phyloP scores from a whole-genome alignment of 129 eudicot species.

The Rutidosis leptorrhynchoides region DNA sequence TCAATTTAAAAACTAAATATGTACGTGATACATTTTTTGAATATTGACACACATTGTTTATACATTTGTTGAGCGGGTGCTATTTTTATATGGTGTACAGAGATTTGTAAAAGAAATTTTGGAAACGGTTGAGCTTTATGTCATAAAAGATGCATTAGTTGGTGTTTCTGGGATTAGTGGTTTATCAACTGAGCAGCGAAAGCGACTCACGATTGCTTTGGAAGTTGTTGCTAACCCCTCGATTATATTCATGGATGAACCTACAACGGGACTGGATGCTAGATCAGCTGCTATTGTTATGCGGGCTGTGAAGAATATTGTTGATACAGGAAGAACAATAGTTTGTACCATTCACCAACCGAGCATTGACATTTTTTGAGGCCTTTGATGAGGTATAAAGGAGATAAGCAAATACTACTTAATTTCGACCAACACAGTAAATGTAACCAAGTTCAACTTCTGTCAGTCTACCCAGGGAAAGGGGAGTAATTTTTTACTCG shows the following conservation, averaged over 20 bases:
- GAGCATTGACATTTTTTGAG: slow-evolving; percentile 44
- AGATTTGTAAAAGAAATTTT: slow-evolving; percentile 26
- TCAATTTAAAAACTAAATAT: slow-evolving; percentile 56
- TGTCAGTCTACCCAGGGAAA: too few species aligned
- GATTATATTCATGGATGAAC: slow-evolving; percentile 45
- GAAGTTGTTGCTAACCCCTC: slow-evolving; percentile 50
- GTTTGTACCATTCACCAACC: slow-evolving; percentile 48
- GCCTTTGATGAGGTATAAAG: slow-evolving; percentile 51
- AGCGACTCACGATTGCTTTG: slow-evolving; percentile 43
- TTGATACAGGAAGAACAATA: slow-evolving; percentile 39
- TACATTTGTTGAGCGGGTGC: not conserved
- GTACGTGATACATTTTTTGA: slow-evolving; percentile 34
- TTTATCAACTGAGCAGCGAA: slow-evolving; percentile 41
- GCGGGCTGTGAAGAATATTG: slow-evolving; percentile 40
- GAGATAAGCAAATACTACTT: too few species aligned
- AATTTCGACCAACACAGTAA: too few species aligned
- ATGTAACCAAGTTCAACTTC: not conserved
- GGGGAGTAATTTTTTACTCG: too few species aligned
- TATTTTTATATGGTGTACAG: slow-evolving; percentile 10
- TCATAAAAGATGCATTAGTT: slow-evolving; percentile 28
- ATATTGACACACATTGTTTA: not conserved
- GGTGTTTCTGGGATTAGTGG: slow-evolving; percentile 44
- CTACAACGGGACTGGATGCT: slow-evolving; percentile 47
- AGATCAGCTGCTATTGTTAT: slow-evolving; percentile 46
- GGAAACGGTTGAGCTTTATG: slow-evolving; percentile 34